Evolutionary conservation across 805 yeast genomes (phyloP).

Genomic region (Candida hungchunana): DNA sequence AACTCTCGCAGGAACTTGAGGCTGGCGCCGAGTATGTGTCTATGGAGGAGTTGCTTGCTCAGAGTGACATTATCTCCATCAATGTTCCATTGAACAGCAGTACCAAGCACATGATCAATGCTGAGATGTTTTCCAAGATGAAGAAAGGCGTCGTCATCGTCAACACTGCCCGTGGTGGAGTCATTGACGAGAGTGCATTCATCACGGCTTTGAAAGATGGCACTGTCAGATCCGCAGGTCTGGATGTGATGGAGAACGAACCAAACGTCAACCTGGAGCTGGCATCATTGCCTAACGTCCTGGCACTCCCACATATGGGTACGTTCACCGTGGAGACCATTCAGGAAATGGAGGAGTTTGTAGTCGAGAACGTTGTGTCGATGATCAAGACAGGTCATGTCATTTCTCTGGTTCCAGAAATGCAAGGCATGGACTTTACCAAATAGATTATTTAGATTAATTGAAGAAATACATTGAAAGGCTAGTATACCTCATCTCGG

Average conservation of each 20-base stretch:
- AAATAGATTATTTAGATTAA: no score
- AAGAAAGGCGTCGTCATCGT: conserved; percentile 72
- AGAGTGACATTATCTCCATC: conserved; percentile 67
- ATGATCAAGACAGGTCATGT: conserved; percentile 65
- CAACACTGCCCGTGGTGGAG: conserved; percentile 88
- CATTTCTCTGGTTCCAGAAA: conserved; percentile 77
- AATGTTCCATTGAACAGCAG: conserved; percentile 71
- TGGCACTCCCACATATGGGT: conserved; percentile 86
- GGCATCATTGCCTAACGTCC: conserved; percentile 56
- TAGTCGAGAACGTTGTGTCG: conserved; percentile 59
- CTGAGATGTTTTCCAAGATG: conserved; percentile 57
- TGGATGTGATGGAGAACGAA: conserved; percentile 75
- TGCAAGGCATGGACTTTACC: conserved; percentile 29
- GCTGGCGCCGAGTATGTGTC: conserved; percentile 66
- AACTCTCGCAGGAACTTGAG: conserved; percentile 57
- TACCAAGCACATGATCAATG: conserved; percentile 68
- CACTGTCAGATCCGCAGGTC: conserved; percentile 61
- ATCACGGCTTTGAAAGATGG: conserved; percentile 55
- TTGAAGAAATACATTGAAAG: no score
- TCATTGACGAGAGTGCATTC: conserved; percentile 63
- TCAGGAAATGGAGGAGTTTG: conserved; percentile 83
- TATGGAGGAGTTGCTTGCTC: conserved; percentile 59
- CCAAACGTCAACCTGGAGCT: conserved; percentile 67
- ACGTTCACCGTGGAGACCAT: conserved; percentile 75
- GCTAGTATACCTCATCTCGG: no score